Base-by-base conservation (phyloP, 306 rosid genomes). In the Dalbergia cultrata region DNA sequence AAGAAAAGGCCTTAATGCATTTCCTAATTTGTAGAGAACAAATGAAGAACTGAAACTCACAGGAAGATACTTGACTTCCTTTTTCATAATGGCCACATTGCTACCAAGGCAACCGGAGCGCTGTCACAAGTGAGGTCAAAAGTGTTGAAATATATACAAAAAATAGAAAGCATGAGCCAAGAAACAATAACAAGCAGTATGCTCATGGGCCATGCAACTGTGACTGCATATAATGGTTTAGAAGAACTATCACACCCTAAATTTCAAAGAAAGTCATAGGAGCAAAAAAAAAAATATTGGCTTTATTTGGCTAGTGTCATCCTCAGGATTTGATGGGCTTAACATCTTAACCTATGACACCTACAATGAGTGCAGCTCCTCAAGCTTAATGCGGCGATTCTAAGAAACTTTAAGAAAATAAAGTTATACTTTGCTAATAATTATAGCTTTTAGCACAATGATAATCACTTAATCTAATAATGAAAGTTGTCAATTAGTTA, bases 71-170 rank as follows among this genome's bases (percentile, higher is more conserved):
- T 85, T 92, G 49, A 77, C 74, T 83, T 90, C 95, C 67, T 85
- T 95, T 89, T 92, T 92, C 90, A 91, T 87, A 35, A 95, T 84
- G 81, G 97, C 98, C 60, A 91, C 45, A n/a, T 95, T 72, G 68
- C 90, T 91, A 56, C 98, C 98, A 11, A 95, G 97, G 84, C 97
- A 95, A 78, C 97, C 97, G 0, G 89, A 44, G 76, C 94, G 90
- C 97, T 94, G 93, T 77, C 70, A 80, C 75, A 58, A 47, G 54
- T 66, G 54, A 70, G 62, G 13, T 62, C 65, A 80, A 44, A 47
- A 14, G n/a, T 56, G 65, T 77, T 59, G 50, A 83, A 31, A 22
- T 19, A 41, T 33, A 31, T 22, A 41, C 43, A 73, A 70, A 80
- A 26, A 26, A 26, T 26, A 6, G 14, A 47, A 63, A 79, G 34